A percentile compares a stretch with the other conserved stretches of the same genome.
Conservation (phyloP, 495 filamentous ascomycete genomes). For the Annulohypoxylon moriforme region DNA sequence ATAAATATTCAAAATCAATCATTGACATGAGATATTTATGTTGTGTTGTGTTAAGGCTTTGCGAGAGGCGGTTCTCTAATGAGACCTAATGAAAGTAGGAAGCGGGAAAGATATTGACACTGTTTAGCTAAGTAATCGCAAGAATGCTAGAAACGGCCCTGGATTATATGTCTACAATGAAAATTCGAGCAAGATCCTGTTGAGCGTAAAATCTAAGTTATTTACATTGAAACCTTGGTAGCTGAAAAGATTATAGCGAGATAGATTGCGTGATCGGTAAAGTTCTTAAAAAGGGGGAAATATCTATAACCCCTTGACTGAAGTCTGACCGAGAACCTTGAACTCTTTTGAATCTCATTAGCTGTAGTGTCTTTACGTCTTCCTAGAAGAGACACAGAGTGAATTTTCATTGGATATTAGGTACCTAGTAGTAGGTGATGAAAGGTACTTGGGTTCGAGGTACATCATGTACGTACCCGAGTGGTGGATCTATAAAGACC, state of each 20-base stretch:
- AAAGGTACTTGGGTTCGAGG: not conserved
- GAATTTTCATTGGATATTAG: not conserved
- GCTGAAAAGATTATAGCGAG: too few species aligned
- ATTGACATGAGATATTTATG: not conserved
- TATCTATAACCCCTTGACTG: too few species aligned
- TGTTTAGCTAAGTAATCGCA: not conserved
- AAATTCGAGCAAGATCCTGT: conserved; percentile 1
- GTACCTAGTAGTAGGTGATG: not conserved
- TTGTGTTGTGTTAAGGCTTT: not conserved
- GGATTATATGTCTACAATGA: not conserved
- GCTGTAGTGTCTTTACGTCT: not conserved
- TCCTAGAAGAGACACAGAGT: not conserved
- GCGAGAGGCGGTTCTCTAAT: too few species aligned
- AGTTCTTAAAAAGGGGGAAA: too few species aligned
- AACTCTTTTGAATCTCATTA: not conserved
- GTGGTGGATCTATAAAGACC: not conserved
- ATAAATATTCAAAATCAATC: not conserved
- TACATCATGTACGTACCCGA: not conserved
- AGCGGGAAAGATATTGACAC: not conserved
- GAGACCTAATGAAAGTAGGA: too few species aligned
- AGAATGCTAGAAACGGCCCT: not conserved
- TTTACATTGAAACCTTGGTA: too few species aligned
- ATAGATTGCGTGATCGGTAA: too few species aligned
- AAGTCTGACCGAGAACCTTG: too few species aligned
- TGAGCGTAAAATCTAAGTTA: not conserved